A percentile compares a stretch with the other conserved stretches of the same genome.
These are phyloP conservation scores for Emiliania huxleyi DNA, from an alignment of 78 protist species.

Conservation along the genomic window DNA sequence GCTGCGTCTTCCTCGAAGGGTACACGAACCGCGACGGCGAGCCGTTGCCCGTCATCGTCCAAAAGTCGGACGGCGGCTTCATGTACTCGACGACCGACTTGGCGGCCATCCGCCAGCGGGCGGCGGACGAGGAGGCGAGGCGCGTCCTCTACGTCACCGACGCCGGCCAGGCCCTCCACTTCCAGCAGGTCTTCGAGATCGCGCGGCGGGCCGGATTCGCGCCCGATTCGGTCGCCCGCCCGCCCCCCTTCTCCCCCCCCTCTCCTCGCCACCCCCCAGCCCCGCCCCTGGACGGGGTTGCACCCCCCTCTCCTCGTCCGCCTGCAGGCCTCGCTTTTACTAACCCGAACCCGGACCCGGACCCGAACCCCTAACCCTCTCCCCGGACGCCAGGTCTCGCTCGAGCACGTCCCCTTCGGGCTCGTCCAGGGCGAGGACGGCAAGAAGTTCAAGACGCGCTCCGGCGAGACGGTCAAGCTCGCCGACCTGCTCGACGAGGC, in stretches of 20 bases:
- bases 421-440: constrained; percentile 69
- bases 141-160: constrained; percentile 86
- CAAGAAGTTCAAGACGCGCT: constrained; percentile 73
- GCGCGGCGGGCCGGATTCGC: no score
- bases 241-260: no score
- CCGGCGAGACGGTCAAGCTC: constrained; percentile 75
- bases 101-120: constrained; percentile 79
- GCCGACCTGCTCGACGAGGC: constrained; percentile 71
- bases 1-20: constrained; percentile 38
- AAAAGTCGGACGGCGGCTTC: constrained; percentile 88
- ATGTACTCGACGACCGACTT: constrained; percentile 89
- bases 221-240: no score
- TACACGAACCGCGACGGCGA: neutral
- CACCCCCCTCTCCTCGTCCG: no score
- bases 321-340: no score
- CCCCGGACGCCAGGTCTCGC: neutral
- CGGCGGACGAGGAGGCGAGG: constrained; percentile 53
- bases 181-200: constrained; percentile 71
- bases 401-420: constrained; percentile 55
- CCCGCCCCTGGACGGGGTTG: no score
- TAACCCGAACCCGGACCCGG: no score
- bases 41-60: constrained; percentile 70
- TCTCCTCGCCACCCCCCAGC: no score
- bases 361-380: no score
- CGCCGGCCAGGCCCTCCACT: constrained; percentile 82